phyloP scores from a whole-genome alignment of 768 basidiomycete genomes.

The Suillus fuscotomentosus region DNA sequence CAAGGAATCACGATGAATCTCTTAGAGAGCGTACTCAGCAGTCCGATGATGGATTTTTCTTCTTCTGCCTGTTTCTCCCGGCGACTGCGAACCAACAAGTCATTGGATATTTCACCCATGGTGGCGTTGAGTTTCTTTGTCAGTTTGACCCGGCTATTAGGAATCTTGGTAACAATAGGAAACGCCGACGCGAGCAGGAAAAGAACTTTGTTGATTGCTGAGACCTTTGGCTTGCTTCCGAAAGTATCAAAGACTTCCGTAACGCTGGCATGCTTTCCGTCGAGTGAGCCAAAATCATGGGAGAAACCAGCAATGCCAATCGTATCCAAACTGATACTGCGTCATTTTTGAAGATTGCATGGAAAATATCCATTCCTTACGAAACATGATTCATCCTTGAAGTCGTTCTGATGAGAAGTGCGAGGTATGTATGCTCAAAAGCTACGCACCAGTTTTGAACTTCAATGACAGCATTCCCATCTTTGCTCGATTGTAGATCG shows the following conservation, averaged over 20 bases:
- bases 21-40: slow-evolving; percentile 4
- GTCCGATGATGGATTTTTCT: slow-evolving; percentile 18
- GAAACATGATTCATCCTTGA: slow-evolving; percentile 28
- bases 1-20: background rate
- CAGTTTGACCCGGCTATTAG: slow-evolving; percentile 32
- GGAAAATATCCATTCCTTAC: slow-evolving; percentile 10
- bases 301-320: slow-evolving; percentile 59
- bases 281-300: slow-evolving; percentile 52
- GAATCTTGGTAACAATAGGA: slow-evolving; percentile 32
- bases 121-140: slow-evolving; percentile 29
- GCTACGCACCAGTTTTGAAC: slow-evolving; percentile 27
- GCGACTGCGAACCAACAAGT: slow-evolving; percentile 35
- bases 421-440: background rate
- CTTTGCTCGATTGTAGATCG: slow-evolving; percentile 10
- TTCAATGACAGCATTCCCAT: slow-evolving; percentile 27
- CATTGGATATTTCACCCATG: slow-evolving; percentile 38
- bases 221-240: slow-evolving; percentile 15
- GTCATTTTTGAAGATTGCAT: background rate
- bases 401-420: background rate
- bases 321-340: slow-evolving; percentile 42
- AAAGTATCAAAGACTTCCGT: slow-evolving; percentile 40
- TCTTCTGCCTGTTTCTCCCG: slow-evolving; percentile 26
- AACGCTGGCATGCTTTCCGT: slow-evolving; percentile 43
- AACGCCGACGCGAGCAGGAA: slow-evolving; percentile 38
- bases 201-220: slow-evolving; percentile 28